A percentile compares a stretch with the other conserved stretches of the same genome.
Evolutionary conservation across 2,329 filamentous ascomycete species (phyloP).

Genomic region (Trichophyton simii): DNA sequence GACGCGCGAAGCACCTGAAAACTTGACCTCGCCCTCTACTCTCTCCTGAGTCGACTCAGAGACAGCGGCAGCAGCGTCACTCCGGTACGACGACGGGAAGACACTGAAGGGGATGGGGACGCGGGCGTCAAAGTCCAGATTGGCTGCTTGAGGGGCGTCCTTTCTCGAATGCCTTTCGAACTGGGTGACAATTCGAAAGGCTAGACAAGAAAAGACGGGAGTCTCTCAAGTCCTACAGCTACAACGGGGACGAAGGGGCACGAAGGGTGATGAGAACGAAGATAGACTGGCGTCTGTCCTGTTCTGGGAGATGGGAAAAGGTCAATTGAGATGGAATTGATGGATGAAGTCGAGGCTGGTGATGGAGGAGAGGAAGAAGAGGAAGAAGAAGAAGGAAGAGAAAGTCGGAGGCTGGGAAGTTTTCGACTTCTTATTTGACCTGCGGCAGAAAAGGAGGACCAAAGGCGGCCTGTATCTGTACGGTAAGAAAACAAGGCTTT

Average conservation of each 20-base stretch:
- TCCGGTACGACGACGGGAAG: conserved; percentile 96
- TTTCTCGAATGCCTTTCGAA: conserved; percentile 53
- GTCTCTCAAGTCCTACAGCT: conserved; percentile 20
- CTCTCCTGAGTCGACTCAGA: conserved; percentile 56
- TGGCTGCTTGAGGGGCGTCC: conserved; percentile 69
- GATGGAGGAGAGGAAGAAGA: conserved; percentile 16
- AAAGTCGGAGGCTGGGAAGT: conserved; percentile 8
- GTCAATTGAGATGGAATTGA: not conserved
- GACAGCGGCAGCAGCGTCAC: conserved; percentile 57
- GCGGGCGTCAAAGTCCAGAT: conserved; percentile 99
- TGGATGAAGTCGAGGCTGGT: conserved; percentile 8
- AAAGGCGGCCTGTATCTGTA: conserved; percentile 5
- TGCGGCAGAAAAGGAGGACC: conserved; percentile 12
- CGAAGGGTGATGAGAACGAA: conserved; percentile 5
- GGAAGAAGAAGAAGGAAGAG: conserved; percentile 15
- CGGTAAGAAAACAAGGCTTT: not conserved
- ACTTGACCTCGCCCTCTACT: conserved; percentile 80
- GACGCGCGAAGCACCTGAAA: conserved; percentile 64
- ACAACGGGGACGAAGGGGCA: conserved; percentile 10
- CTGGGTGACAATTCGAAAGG: conserved; percentile 36
- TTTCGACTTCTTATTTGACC: too few relatives aligned
- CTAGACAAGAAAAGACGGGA: conserved; percentile 37
- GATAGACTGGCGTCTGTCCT: not conserved
- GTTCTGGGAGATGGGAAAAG: not conserved
- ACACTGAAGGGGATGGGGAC: conserved; percentile 99